A percentile compares a stretch with the other conserved stretches of the same genome.
These are phyloP conservation scores for Camelina sativa DNA, from an alignment of 345 rosid species.

Conservation along the genomic window DNA sequence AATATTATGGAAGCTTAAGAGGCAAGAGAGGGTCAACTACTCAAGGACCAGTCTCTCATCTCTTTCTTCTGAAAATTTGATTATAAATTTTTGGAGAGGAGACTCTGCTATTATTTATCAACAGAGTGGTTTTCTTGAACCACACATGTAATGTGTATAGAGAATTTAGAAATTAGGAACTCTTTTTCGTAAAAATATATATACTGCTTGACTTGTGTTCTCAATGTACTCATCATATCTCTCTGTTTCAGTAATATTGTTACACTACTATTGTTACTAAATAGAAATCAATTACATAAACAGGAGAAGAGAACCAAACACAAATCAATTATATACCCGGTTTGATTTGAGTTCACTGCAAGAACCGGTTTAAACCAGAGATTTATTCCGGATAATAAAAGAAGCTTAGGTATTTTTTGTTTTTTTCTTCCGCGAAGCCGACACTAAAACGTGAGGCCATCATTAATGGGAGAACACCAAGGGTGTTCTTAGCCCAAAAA, in stretches of 20 bases:
- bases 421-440: slow-evolving; percentile 31
- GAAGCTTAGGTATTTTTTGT: slow-evolving; percentile 24
- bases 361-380: slow-evolving; percentile 21
- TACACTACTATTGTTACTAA: too few species aligned
- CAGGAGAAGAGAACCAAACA: too few species aligned
- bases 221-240: neutral
- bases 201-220: neutral
- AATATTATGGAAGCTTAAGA: slow-evolving; percentile 25
- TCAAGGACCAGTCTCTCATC: slow-evolving; percentile 1
- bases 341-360: neutral
- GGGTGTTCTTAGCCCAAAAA: too few species aligned
- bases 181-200: neutral
- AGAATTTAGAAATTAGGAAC: slow-evolving; percentile 41
- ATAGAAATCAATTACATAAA: too few species aligned
- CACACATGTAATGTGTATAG: slow-evolving; percentile 28
- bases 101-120: slow-evolving; percentile 17
- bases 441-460: too few species aligned
- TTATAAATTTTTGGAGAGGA: slow-evolving; percentile 22
- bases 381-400: neutral
- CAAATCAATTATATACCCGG: neutral
- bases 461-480: too few species aligned
- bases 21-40: slow-evolving; percentile 15
- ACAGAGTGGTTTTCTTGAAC: slow-evolving; percentile 17
- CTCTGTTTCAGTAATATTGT: neutral
- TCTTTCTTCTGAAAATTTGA: slow-evolving; percentile 14